These are phyloP conservation scores for Karstenula rhodostoma DNA, from an alignment of 2,329 filamentous ascomycete genomes.

Conservation along the genomic window DNA sequence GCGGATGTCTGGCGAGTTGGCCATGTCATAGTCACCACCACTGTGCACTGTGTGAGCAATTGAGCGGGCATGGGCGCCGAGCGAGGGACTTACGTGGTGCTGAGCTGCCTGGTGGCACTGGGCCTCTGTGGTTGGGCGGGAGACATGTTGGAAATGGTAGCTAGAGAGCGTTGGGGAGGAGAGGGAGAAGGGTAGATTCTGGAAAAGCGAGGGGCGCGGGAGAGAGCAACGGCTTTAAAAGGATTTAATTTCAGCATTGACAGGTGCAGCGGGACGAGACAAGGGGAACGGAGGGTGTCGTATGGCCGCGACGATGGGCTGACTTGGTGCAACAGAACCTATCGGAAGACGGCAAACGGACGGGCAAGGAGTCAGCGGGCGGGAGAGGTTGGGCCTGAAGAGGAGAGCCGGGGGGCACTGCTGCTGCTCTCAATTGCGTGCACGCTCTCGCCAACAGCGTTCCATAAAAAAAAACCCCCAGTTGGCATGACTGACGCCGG, in stretches of 20 bases:
- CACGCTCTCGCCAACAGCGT: conserved; percentile 20
- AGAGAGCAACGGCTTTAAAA: conserved; percentile 45
- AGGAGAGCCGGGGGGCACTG: conserved; percentile 33
- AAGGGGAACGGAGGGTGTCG: conserved; percentile 36
- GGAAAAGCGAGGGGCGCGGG: conserved; percentile 21
- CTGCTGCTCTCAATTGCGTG: background rate
- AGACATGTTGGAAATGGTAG: conserved; percentile 46
- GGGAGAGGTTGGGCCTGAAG: conserved; percentile 14
- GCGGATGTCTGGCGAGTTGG: conserved; percentile 58
- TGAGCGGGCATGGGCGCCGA: background rate
- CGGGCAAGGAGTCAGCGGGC: conserved; percentile 22
- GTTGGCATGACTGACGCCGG: conserved; percentile 11
- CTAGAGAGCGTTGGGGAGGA: conserved; percentile 37
- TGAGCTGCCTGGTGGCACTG: conserved; percentile 46
- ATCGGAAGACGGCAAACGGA: conserved; percentile 34
- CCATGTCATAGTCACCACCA: conserved; percentile 59
- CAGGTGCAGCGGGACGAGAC: conserved; percentile 33
- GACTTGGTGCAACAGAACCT: conserved; percentile 23
- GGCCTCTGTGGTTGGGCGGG: conserved; percentile 45
- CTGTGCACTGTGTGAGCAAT: conserved; percentile 34
- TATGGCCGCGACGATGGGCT: conserved; percentile 22
- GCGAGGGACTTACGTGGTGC: conserved; percentile 45
- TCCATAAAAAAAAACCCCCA: conserved; percentile 30
- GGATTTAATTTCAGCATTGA: conserved; percentile 47
- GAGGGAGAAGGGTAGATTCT: conserved; percentile 27